Evolutionary conservation across 2,329 filamentous ascomycete species (phyloP), one percentile per base, ranked within the genome.

Genomic region (Colletotrichum navitas): DNA sequence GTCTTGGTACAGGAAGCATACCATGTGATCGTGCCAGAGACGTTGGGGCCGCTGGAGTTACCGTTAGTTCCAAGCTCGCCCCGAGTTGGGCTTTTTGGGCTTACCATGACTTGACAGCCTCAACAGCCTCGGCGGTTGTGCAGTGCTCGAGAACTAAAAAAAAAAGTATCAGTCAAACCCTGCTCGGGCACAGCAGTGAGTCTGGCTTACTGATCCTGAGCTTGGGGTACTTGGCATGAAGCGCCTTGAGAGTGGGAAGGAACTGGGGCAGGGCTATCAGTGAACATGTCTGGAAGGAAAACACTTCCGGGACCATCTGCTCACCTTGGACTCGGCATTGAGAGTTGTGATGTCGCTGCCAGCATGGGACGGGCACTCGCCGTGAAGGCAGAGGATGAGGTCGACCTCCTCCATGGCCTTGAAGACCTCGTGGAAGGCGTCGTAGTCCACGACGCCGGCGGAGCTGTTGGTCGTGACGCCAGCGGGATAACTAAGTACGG

Each of bases 311-410:
- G 10, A 10, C n/a, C 36, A 12, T 36, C 5, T 32, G 12, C 43
- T 54, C 21, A 60, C 69, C 2, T 85, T 86, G 73, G 90, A 87
- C 81, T 95, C 93, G 26, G 91, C 92, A 76, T 92, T 93, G 74
- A 94, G 83, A 39, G 89, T 86, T 0, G 87, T 89, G 71, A 88
- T 84, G 52, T 82, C 79, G 59, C 80, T 78, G 3, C 74, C 76
- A 16, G 78, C 77, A 64, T 80, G 79, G 36, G 79, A 80, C 8
- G 83, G 91, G n/a, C 92, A 89, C 82, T 98, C 95, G 75, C 95
- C 95, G 80, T 98, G 95, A n/a, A 98, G 85, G 83, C 98, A 98
- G 52, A 97, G 87, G n/a, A 97, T 88, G 75, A 97, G 85, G 75
- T 91, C 90, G 75, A 94, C 89, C 71, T 91, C 84, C 79, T 97